Evolutionary conservation across 768 basidiomycete species (phyloP), one percentile per base, ranked within the genome.

Genomic region (Lepiota subincarnata): DNA sequence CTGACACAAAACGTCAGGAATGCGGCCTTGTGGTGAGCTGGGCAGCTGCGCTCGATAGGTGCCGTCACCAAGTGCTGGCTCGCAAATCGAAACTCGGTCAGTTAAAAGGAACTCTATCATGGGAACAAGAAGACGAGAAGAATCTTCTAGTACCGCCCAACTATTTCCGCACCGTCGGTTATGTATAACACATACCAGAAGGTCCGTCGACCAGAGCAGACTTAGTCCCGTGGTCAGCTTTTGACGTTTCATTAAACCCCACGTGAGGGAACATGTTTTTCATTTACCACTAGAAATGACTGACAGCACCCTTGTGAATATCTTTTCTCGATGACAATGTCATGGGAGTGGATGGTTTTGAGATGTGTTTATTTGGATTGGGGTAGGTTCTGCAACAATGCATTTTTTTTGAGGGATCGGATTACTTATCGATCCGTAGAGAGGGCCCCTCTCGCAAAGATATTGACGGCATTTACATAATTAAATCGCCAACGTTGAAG

Each of bases 1-100:
- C 19, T 39, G 39, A 40, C 48, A 50, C 48, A 50, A 50, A 50
- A 40, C 39, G 38, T 41, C 39, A 50, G 48, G 24, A 50, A 28
- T 28, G 26, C n/a, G 48, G n/a, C 38, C 48, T 31, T 31, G 31
- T 4, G 31, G 31, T 11, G 31, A 20, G 31, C 4, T 8, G 26
- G 5, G 20, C 24, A 22, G 37, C 22, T 24, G 22, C 20, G 16
- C 26, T 39, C 18, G 16, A 16, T 40, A 18, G 18, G 22, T 41
- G 45, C 24, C 45, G 16, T 47, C 28, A 47, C 28, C 45, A 11
- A 31, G 31, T 31, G 7, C 10, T 11, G 31, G 31, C 31, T 31
- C 7, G 7, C 10, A 31, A 31, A 8, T 31, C 16, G 3, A 10
- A 44, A 24, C 14, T 16, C 31, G 14, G 18, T 18, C 45, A 4